A percentile compares a stretch with the other conserved stretches of the same genome.
These are phyloP conservation scores for Hypomontagnella submonticulosa DNA, from an alignment of 495 filamentous ascomycete genomes.

Conservation along the genomic window DNA sequence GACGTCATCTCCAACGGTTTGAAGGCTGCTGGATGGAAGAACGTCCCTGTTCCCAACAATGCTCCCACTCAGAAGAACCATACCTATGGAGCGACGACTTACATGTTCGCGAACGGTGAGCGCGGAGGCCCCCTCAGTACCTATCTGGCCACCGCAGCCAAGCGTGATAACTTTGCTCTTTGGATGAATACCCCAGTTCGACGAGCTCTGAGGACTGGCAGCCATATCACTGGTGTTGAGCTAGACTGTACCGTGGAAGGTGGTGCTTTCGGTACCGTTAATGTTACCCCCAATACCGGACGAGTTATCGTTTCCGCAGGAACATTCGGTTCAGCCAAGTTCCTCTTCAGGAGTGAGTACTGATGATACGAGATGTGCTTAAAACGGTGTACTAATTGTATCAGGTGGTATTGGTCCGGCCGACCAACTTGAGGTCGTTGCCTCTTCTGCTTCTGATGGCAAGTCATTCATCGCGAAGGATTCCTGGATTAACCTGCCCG, in stretches of 20 bases:
- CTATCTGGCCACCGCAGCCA: constrained; percentile 72
- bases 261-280: constrained; percentile 68
- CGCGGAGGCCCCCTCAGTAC: constrained; percentile 79
- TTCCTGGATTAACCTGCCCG: constrained; percentile 77
- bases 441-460: constrained; percentile 61
- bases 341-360: constrained; percentile 62
- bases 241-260: constrained; percentile 65
- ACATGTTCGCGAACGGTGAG: constrained; percentile 74
- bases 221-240: constrained; percentile 74
- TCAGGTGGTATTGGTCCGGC: constrained; percentile 70
- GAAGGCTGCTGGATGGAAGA: constrained; percentile 67
- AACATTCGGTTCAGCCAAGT: constrained; percentile 76
- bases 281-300: constrained; percentile 67
- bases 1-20: constrained; percentile 67
- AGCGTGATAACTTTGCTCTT: constrained; percentile 73
- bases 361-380: neutral
- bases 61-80: constrained; percentile 73
- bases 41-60: constrained; percentile 68
- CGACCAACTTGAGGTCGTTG: constrained; percentile 69
- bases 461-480: constrained; percentile 61
- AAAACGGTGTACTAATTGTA: constrained; percentile 40
- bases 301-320: constrained; percentile 77
- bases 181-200: constrained; percentile 73
- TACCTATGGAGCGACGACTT: constrained; percentile 71
- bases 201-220: constrained; percentile 70